Base-by-base conservation (phyloP, 139 green algal genomes). In the Edaphochlamys debaryana region DNA sequence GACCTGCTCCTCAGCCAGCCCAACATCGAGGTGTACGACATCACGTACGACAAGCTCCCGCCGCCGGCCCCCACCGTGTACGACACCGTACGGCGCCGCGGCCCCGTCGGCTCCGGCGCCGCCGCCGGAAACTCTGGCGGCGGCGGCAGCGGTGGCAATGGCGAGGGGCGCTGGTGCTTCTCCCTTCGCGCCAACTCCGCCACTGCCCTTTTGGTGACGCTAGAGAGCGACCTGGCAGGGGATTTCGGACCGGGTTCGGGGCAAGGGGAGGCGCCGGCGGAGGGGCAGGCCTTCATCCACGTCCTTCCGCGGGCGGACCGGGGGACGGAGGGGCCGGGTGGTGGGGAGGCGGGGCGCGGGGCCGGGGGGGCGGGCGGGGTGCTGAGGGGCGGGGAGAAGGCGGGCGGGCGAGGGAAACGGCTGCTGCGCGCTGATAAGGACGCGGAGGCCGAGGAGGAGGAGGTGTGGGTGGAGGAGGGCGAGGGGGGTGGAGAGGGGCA, bases 91-190 rank as follows among this genome's bases (percentile, higher is more conserved):
- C 38, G 2, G 17, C 37, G 7, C 4, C 6, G 19, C n/a, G 58
- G n/a, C n/a, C n/a, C n/a, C n/a, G n/a, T n/a, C n/a, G n/a, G n/a
- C n/a, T n/a, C n/a, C n/a, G n/a, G n/a, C n/a, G n/a, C n/a, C n/a
- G n/a, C n/a, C n/a, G n/a, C n/a, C n/a, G n/a, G n/a, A n/a, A n/a
- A n/a, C 56, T 54, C 56, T 29, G 58, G 54, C 38, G 52, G 27
- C 29, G 25, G 72, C 72, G 27, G 54, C 36, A 69, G 25, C 48
- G 13, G 3, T 41, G 68, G 4, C 30, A 62, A 4, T 11, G 40
- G 40, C 40, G 8, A 56, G 67, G 32, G n/a, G 66, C 36, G 38
- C 15, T 82, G 76, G 76, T 82, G 76, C 41, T 82, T 82, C 63
- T 25, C 30, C 2, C 41, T 82, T n/a, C 42, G 42, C 0, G 62